Evolutionary conservation across 2,329 filamentous ascomycete species (phyloP), one percentile per base, ranked within the genome.

Genomic region (Aureobasidium namibiae): DNA sequence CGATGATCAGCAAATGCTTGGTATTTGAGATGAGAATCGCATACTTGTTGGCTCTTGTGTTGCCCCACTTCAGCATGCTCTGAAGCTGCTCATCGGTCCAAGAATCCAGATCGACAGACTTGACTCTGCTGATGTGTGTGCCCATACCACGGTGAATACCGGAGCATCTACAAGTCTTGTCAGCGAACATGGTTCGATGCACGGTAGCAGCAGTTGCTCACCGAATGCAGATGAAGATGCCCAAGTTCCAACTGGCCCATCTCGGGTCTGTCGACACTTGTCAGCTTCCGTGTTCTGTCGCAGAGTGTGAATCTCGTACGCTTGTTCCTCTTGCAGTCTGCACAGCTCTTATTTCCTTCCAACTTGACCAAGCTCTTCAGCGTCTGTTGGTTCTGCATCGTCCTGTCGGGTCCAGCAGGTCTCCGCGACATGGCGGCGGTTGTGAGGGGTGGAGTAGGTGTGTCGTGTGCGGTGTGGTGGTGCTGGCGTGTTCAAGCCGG

Each of bases 221-320:
- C 75, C 92, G 88, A 73, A 99, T 99, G 80, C 94, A 99, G 70
- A 99, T 80, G 72, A 99, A 99, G 70, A 99, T 86, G 67, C 94
- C 94, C 58, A 99, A 77, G 73, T 99, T 99, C 94, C 94, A 99
- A 71, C 91, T 96, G 33, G 94, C 94, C 94, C 94, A 99, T 88
- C 94, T 84, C 62, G 94, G 94, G 78, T 96, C 90, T 95, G 71
- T 41, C n/a, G 29, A 53, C 1, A 18, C 53, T 38, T 49, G 66
- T 74, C 52, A 69, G 68, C 38, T n/a, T n/a, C n/a, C 41, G 61
- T 36, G 44, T 24, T 29, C 21, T 39, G 21, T n/a, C 16, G 31
- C 48, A 31, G n/a, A 10, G 3, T 23, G 23, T 9, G 14, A 46
- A 33, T 31, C 33, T 78, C 87, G 66, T 75, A 95, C 92, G 94